Percentiles rank a stretch among this genome's conserved stretches.
phyloP scores from a whole-genome alignment of 129 eudicot genomes.

The Escallonia rubra region DNA sequence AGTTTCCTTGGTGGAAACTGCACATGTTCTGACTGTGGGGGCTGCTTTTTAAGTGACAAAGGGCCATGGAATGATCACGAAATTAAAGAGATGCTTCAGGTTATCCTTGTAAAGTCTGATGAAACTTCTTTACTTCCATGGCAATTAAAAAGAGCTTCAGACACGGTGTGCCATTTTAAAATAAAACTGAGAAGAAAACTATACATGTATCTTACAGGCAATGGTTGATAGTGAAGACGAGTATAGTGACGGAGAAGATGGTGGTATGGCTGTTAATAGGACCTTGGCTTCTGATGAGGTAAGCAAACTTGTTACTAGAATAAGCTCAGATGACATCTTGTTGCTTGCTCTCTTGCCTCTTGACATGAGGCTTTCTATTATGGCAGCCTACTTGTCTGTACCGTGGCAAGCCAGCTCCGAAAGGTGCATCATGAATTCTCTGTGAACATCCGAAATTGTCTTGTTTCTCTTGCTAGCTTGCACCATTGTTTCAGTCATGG shows the following conservation, averaged over 20 bases:
- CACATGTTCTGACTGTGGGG: slow-evolving; percentile 43
- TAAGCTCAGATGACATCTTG: neutral
- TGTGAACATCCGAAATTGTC: neutral
- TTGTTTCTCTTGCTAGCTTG: no score
- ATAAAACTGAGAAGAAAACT: neutral
- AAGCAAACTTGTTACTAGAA: neutral
- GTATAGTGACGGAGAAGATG: slow-evolving; percentile 1
- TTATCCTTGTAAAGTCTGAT: neutral
- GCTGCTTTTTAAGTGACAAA: slow-evolving; percentile 52
- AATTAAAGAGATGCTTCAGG: slow-evolving; percentile 36
- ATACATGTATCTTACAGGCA: slow-evolving; percentile 14
- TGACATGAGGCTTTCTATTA: no score
- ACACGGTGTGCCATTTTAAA: neutral
- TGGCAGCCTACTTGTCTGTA: neutral
- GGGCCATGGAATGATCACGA: slow-evolving; percentile 68
- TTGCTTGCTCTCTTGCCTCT: no score
- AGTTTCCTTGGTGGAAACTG: slow-evolving; percentile 57
- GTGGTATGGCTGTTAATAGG: neutral
- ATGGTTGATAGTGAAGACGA: slow-evolving; percentile 17
- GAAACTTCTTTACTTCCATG: neutral
- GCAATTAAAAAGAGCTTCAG: neutral
- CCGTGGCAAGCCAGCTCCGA: neutral
- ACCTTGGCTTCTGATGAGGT: neutral
- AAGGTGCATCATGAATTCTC: neutral
- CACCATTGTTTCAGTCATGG: no score